Evolutionary conservation across 768 basidiomycete genomes (phyloP).

Genomic region (Xerocomellus dryophilus): DNA sequence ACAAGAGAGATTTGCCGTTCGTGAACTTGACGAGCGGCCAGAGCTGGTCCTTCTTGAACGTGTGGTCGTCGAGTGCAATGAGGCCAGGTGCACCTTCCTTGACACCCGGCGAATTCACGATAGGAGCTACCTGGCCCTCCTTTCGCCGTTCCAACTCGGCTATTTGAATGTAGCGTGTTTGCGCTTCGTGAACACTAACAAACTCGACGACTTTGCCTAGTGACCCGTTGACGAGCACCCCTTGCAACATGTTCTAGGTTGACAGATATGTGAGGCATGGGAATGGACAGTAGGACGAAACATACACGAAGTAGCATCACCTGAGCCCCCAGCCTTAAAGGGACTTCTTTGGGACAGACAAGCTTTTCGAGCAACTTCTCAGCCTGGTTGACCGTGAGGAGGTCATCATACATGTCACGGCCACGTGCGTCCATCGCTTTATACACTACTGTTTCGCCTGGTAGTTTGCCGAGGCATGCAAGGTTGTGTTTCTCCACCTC

Average conservation of each 20-base stretch:
- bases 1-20: slow-evolving; percentile 27
- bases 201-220: slow-evolving; percentile 68
- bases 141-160: slow-evolving; percentile 27
- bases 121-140: neutral
- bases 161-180: slow-evolving; percentile 23
- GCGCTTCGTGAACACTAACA: slow-evolving; percentile 29
- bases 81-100: slow-evolving; percentile 5
- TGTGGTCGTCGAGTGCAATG: slow-evolving; percentile 13
- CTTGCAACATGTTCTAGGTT: slow-evolving; percentile 33
- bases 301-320: slow-evolving; percentile 60
- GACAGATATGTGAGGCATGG: neutral
- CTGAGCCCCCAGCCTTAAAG: slow-evolving; percentile 68
- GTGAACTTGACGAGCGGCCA: slow-evolving; percentile 40
- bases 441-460: slow-evolving; percentile 35
- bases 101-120: slow-evolving; percentile 1
- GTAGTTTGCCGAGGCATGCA: slow-evolving; percentile 16
- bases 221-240: slow-evolving; percentile 75
- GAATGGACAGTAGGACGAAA: neutral
- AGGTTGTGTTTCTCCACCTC: slow-evolving; percentile 27
- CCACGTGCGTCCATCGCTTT: slow-evolving; percentile 46
- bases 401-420: slow-evolving; percentile 35
- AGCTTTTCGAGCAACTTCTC: slow-evolving; percentile 43
- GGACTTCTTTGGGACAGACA: slow-evolving; percentile 46
- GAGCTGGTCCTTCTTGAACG: slow-evolving; percentile 14
- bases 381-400: slow-evolving; percentile 31